phyloP scores from a whole-genome alignment of 1,284 basidiomycete species.

The Pisolithus thermaeus region DNA sequence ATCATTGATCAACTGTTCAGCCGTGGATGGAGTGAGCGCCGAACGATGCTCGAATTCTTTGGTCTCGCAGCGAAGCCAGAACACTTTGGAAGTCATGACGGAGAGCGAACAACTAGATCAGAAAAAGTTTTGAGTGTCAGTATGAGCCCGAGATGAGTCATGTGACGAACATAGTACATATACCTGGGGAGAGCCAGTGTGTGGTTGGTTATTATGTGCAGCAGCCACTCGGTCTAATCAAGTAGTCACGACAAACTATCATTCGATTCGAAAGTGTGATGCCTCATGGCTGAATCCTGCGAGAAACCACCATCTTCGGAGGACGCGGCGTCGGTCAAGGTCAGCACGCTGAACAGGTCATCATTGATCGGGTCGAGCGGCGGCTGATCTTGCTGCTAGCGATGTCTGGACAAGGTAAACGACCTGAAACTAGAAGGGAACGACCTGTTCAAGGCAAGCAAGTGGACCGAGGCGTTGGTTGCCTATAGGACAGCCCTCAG shows the following conservation, averaged over 20 bases:
- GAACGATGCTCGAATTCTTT: conserved; percentile 92
- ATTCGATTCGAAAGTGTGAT: neutral
- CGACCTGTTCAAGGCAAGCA: conserved; percentile 41
- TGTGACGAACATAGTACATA: neutral
- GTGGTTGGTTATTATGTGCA: no score
- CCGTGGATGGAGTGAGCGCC: conserved; percentile 90
- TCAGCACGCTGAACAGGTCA: neutral
- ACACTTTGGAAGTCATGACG: neutral
- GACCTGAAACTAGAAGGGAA: conserved; percentile 60
- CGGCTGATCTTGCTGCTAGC: conserved; percentile 25
- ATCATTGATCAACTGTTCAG: conserved; percentile 84
- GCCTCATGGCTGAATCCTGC: neutral
- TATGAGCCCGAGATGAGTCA: neutral
- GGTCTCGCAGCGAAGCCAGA: conserved; percentile 95
- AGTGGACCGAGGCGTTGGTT: conserved; percentile 63
- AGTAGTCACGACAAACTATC: no score
- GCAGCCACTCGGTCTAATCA: neutral
- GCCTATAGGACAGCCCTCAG: conserved; percentile 57
- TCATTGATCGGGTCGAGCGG: neutral
- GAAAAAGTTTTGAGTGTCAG: no score
- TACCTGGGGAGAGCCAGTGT: no score
- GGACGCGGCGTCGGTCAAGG: neutral
- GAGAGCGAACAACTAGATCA: neutral
- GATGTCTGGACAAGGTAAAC: conserved; percentile 44
- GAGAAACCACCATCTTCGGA: neutral